Percentiles rank a stretch among this genome's conserved stretches.
These are phyloP conservation scores for Pelargonium nanum DNA, from an alignment of 345 rosid genomes.

Conservation along the genomic window DNA sequence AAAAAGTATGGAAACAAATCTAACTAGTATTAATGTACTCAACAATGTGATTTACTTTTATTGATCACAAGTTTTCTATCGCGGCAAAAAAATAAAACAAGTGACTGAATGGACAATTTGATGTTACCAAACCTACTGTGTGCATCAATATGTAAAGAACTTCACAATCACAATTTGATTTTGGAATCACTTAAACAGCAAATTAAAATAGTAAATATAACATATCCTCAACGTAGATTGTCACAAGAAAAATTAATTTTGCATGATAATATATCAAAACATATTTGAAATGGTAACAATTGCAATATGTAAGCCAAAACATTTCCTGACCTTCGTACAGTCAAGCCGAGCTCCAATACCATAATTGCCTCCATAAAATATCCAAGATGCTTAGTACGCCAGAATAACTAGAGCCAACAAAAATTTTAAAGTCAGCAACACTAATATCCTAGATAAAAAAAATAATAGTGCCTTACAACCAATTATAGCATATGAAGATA, in stretches of 20 bases:
- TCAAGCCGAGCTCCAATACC: conserved; percentile 89
- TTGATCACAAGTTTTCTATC: too few relatives aligned
- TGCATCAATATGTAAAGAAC: neutral
- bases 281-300: too few relatives aligned
- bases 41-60: too few relatives aligned
- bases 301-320: neutral
- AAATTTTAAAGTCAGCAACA: conserved; percentile 1
- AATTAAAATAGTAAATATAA: too few relatives aligned
- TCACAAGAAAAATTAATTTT: neutral
- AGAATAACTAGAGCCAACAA: conserved; percentile 48
- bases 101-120: neutral
- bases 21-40: too few relatives aligned
- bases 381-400: conserved; percentile 63
- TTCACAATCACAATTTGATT: neutral
- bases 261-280: neutral
- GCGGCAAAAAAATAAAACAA: too few relatives aligned
- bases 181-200: neutral
- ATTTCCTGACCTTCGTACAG: conserved; percentile 49
- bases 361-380: conserved; percentile 79
- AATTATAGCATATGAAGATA: neutral
- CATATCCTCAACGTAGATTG: neutral
- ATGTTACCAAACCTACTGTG: too few relatives aligned
- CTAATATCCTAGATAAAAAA: neutral
- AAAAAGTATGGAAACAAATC: too few relatives aligned
- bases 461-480: neutral